A percentile compares a stretch with the other conserved stretches of the same genome.
These are phyloP conservation scores for Capniomyces stellatus DNA, from an alignment of 371 early-diverging fungal genomes.

Conservation along the genomic window DNA sequence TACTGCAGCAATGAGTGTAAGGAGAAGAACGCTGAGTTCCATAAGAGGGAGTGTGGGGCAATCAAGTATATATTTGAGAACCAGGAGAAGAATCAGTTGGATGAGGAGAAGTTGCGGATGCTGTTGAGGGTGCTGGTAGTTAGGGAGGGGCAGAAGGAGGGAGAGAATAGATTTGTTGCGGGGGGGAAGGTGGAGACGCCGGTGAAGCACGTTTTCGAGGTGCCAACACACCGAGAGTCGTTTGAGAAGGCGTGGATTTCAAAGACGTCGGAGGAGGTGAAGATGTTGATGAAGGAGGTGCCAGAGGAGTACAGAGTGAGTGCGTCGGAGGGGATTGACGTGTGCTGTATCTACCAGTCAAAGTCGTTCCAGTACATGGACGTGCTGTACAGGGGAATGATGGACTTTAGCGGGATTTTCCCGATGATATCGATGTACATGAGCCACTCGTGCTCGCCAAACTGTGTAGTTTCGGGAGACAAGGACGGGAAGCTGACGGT, in stretches of 20 bases:
- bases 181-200: slow-evolving; percentile 20
- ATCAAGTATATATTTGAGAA: slow-evolving; percentile 29
- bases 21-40: slow-evolving; percentile 25
- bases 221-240: slow-evolving; percentile 35
- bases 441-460: slow-evolving; percentile 48
- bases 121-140: slow-evolving; percentile 29
- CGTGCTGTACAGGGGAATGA: slow-evolving; percentile 29
- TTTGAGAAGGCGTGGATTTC: slow-evolving; percentile 31
- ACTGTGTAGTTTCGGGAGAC: slow-evolving; percentile 36
- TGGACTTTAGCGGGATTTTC: slow-evolving; percentile 40
- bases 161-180: slow-evolving; percentile 2
- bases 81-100: slow-evolving; percentile 28
- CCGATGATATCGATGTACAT: slow-evolving; percentile 41
- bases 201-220: slow-evolving; percentile 33
- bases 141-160: slow-evolving; percentile 16
- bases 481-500: slow-evolving; percentile 31
- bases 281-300: slow-evolving; percentile 26
- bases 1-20: slow-evolving; percentile 43
- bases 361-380: slow-evolving; percentile 38
- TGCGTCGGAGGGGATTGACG: slow-evolving; percentile 31
- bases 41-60: slow-evolving; percentile 31
- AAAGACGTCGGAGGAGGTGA: slow-evolving; percentile 27
- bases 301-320: slow-evolving; percentile 22
- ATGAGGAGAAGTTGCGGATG: slow-evolving; percentile 33
- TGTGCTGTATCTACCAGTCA: slow-evolving; percentile 45